Evolutionary conservation across 371 early-diverging fungal species (phyloP).

Genomic region (Mortierella sp.): DNA sequence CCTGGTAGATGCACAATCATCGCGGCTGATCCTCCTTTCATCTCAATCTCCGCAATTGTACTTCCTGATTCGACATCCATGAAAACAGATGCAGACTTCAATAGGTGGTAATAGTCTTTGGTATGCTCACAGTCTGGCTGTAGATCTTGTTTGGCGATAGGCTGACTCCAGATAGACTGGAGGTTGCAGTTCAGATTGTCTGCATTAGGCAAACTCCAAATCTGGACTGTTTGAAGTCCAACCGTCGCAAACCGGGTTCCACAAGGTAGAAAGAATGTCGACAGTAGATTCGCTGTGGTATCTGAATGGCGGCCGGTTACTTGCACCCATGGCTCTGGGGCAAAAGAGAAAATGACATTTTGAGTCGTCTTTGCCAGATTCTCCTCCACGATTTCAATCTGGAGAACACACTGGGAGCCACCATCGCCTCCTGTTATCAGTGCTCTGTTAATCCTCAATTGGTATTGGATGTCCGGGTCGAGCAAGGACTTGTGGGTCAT

Average conservation of each 20-base stretch:
- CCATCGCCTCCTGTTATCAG: conserved; percentile 41
- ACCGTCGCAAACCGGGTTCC: conserved; percentile 25
- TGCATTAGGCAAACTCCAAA: conserved; percentile 40
- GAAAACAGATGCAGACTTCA: conserved; percentile 8
- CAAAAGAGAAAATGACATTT: conserved; percentile 29
- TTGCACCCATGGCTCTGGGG: conserved; percentile 51
- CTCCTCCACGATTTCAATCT: conserved; percentile 33
- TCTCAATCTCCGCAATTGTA: conserved; percentile 27
- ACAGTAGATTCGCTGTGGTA: conserved; percentile 18
- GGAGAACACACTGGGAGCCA: conserved; percentile 32
- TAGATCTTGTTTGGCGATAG: conserved; percentile 2
- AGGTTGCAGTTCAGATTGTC: conserved; percentile 24
- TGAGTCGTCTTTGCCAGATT: conserved; percentile 2
- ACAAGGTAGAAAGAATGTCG: conserved; percentile 29
- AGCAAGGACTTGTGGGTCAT: conserved; percentile 2
- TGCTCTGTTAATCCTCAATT: conserved; percentile 10
- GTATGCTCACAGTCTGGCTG: conserved; percentile 11
- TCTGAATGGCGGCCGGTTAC: conserved; percentile 10
- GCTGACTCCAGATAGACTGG: conserved; percentile 44
- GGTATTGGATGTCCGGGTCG: conserved; percentile 16
- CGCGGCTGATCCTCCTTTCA: conserved; percentile 14
- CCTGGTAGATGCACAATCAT: neutral
- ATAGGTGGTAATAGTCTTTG: conserved; percentile 26
- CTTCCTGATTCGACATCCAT: conserved; percentile 14
- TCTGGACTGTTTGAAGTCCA: conserved; percentile 18